Evolutionary conservation across 495 filamentous ascomycete species (phyloP), one percentile per base, ranked within the genome.

Genomic region (Hypoxylon perforatum): DNA sequence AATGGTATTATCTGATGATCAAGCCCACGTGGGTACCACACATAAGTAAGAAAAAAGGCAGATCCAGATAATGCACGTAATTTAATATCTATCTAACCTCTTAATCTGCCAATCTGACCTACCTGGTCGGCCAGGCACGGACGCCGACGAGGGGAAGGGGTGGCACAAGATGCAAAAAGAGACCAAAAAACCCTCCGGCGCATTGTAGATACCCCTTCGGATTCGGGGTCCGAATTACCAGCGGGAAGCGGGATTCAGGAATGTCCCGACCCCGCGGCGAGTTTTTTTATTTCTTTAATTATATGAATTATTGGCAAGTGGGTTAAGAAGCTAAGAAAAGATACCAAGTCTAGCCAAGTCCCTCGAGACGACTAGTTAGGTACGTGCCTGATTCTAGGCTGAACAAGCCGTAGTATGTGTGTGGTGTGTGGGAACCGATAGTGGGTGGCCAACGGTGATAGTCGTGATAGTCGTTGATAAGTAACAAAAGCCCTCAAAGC

Each of bases 91-190:
- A 33, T n/a, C n/a, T n/a, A n/a, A n/a, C n/a, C n/a, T n/a, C n/a
- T n/a, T n/a, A n/a, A n/a, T n/a, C n/a, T n/a, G n/a, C n/a, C n/a
- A n/a, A n/a, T n/a, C n/a, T n/a, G n/a, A n/a, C 30, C 7, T 33
- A 33, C 30, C 12, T 42, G 18, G 52, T 62, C 64, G 64, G 58
- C 57, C 58, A 67, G 57, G 57, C 21, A 62, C 58, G 64, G 53
- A 53, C 47, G 46, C 64, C 57, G 64, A 61, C 14, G 21, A 36
- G 15, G 50, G 21, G 36, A 44, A 5, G 11, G 38, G 38, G 15
- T 41, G 1, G 38, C 15, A 41, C n/a, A n/a, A n/a, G n/a, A n/a
- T n/a, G n/a, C n/a, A 8, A 8, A 41, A n/a, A 8, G 7, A n/a
- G 38, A 41, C 12, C 12, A 41, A 1, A 11, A 68, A 68, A 68